Evolutionary conservation across 1,284 basidiomycete species (phyloP), one percentile per base, ranked within the genome.

Genomic region (Rhizoctonia solani): DNA sequence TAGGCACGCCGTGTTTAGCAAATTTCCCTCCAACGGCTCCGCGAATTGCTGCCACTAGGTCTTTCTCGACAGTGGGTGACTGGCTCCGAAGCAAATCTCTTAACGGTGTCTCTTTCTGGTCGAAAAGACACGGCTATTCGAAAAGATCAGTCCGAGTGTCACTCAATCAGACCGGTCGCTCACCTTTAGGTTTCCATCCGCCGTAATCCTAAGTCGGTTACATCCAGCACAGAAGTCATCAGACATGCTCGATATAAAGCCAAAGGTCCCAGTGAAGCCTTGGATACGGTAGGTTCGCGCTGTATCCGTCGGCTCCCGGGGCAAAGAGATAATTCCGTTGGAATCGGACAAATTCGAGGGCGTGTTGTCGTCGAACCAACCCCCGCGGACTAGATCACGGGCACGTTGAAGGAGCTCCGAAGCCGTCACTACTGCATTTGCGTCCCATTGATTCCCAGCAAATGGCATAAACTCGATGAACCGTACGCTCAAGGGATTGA

Each of bases 391-490:
- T 16, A 65, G 16, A 6, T 52, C 37, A 19, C 49, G 30, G 8
- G 49, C 27, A 13, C 37, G n/a, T 19, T 34, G 21, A 13, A 65
- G 37, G 3, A 65, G 37, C 37, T 65, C 59, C n/a, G 59, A 53
- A 54, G 41, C 42, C 58, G 19, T 27, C 42, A 52, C 49, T n/a
- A 42, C 61, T 55, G 59, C 19, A 27, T n/a, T 23, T 3, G 54
- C 54, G 53, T 55, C 42, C 41, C 50, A 54, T n/a, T 23, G 75
- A 77, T 73, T 72, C 89, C 89, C 91, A 74, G 87, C 89, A 75
- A 95, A 95, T 6, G 93, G 93, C 93, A 95, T 95, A 75, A 93
- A 95, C 37, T 94, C 92, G 69, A 95, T 95, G 76, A 95, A 93
- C 19, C 93, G 85, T 23, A 94, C 85, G 46, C 86, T 90, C 44